Base-by-base conservation (phyloP, 768 basidiomycete genomes). In the Lactifluus piperatus region DNA sequence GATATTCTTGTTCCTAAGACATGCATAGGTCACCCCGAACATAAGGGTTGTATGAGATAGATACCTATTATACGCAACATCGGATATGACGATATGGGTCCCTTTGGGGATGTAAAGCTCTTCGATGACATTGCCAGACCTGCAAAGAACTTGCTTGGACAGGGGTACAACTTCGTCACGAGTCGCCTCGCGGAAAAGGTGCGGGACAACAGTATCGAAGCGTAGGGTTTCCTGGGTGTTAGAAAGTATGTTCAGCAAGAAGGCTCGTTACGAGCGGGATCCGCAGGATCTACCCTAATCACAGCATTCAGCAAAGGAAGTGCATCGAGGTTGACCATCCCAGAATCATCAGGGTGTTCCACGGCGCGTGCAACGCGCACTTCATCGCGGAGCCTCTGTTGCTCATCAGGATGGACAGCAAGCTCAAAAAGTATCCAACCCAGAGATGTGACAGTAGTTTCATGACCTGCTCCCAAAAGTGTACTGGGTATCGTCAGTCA, bases 101-200 rank as follows among this genome's bases (percentile, higher is more conserved):
- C 48, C 49, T 43, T 26, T 54, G 16, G 52, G 39, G 13, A 63
- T 34, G n/a, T 29, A 30, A 9, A 61, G 37, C 11, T 53, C 54
- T 47, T 43, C n/a, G 9, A 34, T 45, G 34, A 46, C 34, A 32
- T 14, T 54, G 36, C 52, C 58, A 20, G 62, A 62, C 13, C 36
- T 39, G 41, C 55, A 51, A 24, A 14, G 16, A 24, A 62, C 36
- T 18, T 26, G 39, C 24, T 7, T 22, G 4, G 65, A 50, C 32
- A 68, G 58, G 4, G 68, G 68, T 24, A 68, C 54, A n/a, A 66
- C 57, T 14, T 68, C 66, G 37, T 68, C 68, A 5, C 58, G 63
- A 16, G 46, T 54, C 1, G 66, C 61, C 48, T 50, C 41, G 5
- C 68, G 67, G 41, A 62, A 29, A 20, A 66, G 49, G 20, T 37